phyloP scores from a whole-genome alignment of 2,329 filamentous ascomycete genomes.

The Pyricularia sp. region DNA sequence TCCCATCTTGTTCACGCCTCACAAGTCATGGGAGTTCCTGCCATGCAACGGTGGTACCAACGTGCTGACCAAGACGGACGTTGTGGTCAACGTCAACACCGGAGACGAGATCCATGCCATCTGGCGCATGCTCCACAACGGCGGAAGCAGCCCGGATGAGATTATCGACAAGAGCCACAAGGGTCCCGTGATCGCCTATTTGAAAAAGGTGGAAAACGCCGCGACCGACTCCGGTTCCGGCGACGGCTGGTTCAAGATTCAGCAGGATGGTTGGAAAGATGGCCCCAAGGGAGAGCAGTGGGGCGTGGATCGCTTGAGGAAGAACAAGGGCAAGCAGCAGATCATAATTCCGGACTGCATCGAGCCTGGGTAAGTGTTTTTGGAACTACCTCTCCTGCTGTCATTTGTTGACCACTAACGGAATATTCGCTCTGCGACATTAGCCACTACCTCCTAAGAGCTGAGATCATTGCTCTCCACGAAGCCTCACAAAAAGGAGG shows the following conservation, averaged over 20 bases:
- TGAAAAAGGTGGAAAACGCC: slow-evolving; percentile 35
- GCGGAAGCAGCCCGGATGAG: slow-evolving; percentile 30
- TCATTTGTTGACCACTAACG: background rate
- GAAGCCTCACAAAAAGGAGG: slow-evolving; percentile 16
- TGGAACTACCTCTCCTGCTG: background rate
- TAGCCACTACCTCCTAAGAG: slow-evolving; percentile 26
- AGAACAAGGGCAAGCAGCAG: slow-evolving; percentile 18
- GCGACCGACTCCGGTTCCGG: slow-evolving; percentile 26
- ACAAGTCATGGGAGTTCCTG: background rate
- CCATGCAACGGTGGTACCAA: slow-evolving; percentile 9
- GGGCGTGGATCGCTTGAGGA: slow-evolving; percentile 19
- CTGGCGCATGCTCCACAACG: slow-evolving; percentile 33
- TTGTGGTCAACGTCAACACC: slow-evolving; percentile 15
- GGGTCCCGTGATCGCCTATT: slow-evolving; percentile 38
- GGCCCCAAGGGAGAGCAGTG: slow-evolving; percentile 29
- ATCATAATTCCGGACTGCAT: slow-evolving; percentile 26
- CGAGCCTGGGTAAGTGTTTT: slow-evolving; percentile 17
- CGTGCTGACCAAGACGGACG: slow-evolving; percentile 17
- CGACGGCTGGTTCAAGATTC: slow-evolving; percentile 38
- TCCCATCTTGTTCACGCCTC: background rate
- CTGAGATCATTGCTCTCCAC: slow-evolving; percentile 32
- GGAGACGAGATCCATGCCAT: slow-evolving; percentile 33
- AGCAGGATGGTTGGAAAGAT: slow-evolving; percentile 26
- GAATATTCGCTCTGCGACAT: background rate
- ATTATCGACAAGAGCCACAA: slow-evolving; percentile 42